Conservation (phyloP, 2,329 filamentous ascomycete genomes). For the Sarocladium strictum region DNA sequence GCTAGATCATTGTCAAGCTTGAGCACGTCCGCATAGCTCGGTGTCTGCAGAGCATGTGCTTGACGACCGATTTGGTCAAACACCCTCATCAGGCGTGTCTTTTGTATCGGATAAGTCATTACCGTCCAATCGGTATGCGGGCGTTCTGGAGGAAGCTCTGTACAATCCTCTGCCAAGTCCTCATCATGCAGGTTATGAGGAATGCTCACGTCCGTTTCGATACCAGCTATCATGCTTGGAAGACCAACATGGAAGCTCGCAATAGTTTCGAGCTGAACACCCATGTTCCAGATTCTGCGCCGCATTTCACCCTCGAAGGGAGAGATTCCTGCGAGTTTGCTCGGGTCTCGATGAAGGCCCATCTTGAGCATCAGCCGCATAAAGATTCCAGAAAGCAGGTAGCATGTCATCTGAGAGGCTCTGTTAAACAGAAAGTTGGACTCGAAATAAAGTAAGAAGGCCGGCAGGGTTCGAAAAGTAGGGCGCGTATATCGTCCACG, state of each 20-base stretch:
- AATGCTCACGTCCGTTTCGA: constrained; percentile 11
- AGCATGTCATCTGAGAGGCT: constrained; percentile 47
- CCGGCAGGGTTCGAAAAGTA: constrained; percentile 40
- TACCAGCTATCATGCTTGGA: constrained; percentile 47
- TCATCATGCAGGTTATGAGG: constrained; percentile 13
- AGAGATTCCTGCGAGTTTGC: constrained; percentile 42
- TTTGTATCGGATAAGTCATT: constrained; percentile 49
- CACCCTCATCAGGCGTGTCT: constrained; percentile 39
- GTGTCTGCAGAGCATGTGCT: constrained; percentile 41
- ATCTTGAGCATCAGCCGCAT: constrained; percentile 52
- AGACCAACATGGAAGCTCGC: constrained; percentile 60
- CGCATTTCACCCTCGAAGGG: constrained; percentile 45
- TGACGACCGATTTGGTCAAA: constrained; percentile 45
- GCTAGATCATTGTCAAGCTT: constrained; percentile 39
- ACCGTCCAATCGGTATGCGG: constrained; percentile 12
- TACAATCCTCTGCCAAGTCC: constrained; percentile 11
- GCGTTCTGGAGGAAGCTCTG: constrained; percentile 10
- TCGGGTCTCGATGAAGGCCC: constrained; percentile 52
- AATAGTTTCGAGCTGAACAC: constrained; percentile 51
- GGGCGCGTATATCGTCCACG: constrained; percentile 46
- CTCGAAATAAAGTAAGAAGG: constrained; percentile 47
- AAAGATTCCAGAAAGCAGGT: constrained; percentile 42
- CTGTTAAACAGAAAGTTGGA: constrained; percentile 46
- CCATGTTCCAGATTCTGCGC: constrained; percentile 41
- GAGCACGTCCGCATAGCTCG: constrained; percentile 43